Evolutionary conservation across 164 flowering plant genomes (phyloP).

Genomic region (Akebia trifoliata): DNA sequence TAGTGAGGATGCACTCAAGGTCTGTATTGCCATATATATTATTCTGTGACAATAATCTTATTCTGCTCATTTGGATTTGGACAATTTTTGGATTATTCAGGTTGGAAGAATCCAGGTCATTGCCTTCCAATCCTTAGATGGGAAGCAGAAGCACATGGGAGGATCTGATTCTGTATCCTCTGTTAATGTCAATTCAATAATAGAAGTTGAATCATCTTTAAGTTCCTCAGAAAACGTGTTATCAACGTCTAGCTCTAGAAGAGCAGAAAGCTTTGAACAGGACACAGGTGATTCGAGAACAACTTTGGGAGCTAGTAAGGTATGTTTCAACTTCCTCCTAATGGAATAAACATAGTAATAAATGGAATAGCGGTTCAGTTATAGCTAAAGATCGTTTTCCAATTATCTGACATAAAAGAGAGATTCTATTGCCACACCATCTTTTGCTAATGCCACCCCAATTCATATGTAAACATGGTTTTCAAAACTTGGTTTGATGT

Average conservation of each 20-base stretch:
- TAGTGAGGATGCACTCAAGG: slow-evolving; percentile 91
- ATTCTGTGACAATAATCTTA: neutral
- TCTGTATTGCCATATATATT: slow-evolving; percentile 17
- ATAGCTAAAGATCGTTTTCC: too few species aligned
- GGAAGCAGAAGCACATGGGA: slow-evolving; percentile 53
- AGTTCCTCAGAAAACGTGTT: slow-evolving; percentile 49
- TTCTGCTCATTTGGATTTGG: slow-evolving; percentile 4
- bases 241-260: slow-evolving; percentile 34
- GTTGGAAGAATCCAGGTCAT: slow-evolving; percentile 96
- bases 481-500: too few species aligned
- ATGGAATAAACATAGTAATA: too few species aligned
- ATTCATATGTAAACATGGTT: too few species aligned
- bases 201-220: slow-evolving; percentile 68
- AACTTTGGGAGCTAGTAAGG: slow-evolving; percentile 39
- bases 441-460: too few species aligned
- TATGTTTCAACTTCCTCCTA: slow-evolving; percentile 16
- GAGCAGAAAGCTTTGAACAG: slow-evolving; percentile 40
- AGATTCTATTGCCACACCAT: too few species aligned
- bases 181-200: slow-evolving; percentile 38
- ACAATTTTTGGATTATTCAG: slow-evolving; percentile 28
- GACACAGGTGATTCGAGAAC: slow-evolving; percentile 71
- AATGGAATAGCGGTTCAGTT: too few species aligned
- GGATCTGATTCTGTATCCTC: slow-evolving; percentile 51
- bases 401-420: too few species aligned
- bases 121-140: slow-evolving; percentile 95